Base-by-base conservation (phyloP, 2,329 filamentous ascomycete species). In the Penicillium sp. region DNA sequence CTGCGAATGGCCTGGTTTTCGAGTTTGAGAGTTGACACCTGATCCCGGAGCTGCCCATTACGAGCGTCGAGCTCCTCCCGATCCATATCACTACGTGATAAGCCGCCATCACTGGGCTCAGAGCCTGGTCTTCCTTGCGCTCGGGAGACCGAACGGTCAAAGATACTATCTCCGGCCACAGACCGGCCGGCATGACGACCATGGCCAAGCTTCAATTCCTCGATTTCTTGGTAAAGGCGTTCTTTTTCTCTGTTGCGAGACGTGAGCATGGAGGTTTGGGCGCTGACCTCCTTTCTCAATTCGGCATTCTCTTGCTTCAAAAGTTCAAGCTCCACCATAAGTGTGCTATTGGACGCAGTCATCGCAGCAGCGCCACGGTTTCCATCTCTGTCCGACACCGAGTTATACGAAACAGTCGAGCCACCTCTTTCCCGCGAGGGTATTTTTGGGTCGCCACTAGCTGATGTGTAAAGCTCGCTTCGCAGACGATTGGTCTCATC, bases 241-340 rank as follows among this genome's bases (percentile, higher is more conserved):
- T 98, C 93, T 70, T 96, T 96, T 71, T 99, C 95, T 26, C 92
- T 89, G 69, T 97, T 97, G 24, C 95, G 85, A 35, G 95, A 98
- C 1, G 93, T 97, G 33, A 99, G 83, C 91, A 99, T 98, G 0
- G 93, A 97, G 1, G 93, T 96, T 73, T 99, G 95, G 3, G 95
- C 95, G 59, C 93, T 91, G 29, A 98, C 90, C 73, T 98, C 93
- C 53, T 93, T 89, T 52, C 93, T 86, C 31, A 99, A 77, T 72
- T 97, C 93, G 3, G 91, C 91, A 68, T 97, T 98, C 69, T 98
- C 93, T 70, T 93, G 91, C 51, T 90, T 88, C 27, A 98, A 79
- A 64, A 96, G 89, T 60, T 91, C 89, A 55, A 91, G 77, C 59
- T 96, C 91, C n/a, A 95, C 90, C 7, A 93, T 88, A 11, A 91